phyloP scores from a whole-genome alignment of 2,329 filamentous ascomycete species.

The Colletotrichum spaethianum region DNA sequence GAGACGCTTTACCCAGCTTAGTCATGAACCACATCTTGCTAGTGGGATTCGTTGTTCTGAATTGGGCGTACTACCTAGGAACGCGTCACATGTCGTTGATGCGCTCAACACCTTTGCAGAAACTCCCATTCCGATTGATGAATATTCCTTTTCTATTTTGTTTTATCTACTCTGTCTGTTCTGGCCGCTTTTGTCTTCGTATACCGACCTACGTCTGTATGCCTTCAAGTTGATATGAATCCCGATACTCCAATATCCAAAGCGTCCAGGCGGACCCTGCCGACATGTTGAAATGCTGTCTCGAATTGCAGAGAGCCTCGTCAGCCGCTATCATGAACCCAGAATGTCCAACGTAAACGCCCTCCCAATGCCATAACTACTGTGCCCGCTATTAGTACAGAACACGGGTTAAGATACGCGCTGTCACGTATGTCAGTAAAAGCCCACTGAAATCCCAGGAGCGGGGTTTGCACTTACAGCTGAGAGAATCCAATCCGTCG shows the following conservation, averaged over 20 bases:
- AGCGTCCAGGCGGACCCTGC: conserved; percentile 8
- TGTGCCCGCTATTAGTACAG: conserved; percentile 55
- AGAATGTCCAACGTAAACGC: conserved; percentile 22
- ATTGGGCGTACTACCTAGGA: too few relatives aligned
- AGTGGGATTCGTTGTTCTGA: neutral
- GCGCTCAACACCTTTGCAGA: neutral
- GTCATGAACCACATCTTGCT: neutral
- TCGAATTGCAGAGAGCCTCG: conserved; percentile 6
- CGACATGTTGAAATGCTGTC: conserved; percentile 39
- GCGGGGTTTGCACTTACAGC: conserved; percentile 70
- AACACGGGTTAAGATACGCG: conserved; percentile 63
- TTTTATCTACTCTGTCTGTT: neutral
- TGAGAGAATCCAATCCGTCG: conserved; percentile 84
- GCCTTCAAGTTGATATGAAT: conserved; percentile 38
- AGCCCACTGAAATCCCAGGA: neutral
- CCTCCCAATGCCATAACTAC: conserved; percentile 22
- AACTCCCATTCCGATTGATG: neutral
- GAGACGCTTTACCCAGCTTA: neutral
- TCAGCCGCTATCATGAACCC: conserved; percentile 15
- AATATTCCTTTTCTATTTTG: too few relatives aligned
- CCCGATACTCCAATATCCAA: conserved; percentile 28
- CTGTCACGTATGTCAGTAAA: conserved; percentile 45
- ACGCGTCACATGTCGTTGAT: neutral
- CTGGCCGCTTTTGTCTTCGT: neutral
- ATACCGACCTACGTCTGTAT: conserved; percentile 6